Percentiles rank a stretch among this genome's conserved stretches.
phyloP scores from a whole-genome alignment of 495 filamentous ascomycete species.

The Bacidia rubella region DNA sequence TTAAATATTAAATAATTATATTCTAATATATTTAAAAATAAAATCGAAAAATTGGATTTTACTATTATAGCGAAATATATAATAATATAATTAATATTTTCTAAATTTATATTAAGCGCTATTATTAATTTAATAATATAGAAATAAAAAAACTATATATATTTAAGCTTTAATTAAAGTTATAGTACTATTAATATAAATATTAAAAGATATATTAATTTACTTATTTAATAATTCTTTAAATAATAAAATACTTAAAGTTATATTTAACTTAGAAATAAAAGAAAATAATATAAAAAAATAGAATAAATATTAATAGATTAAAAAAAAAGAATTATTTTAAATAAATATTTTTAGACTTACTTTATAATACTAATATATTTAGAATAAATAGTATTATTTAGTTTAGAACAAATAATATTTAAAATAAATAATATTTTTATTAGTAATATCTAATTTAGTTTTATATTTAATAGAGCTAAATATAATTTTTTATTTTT shows the following conservation, averaged over 20 bases:
- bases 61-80: background rate
- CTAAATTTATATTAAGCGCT: background rate
- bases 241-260: constrained; percentile 4
- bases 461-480: background rate
- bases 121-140: constrained; percentile 3
- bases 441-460: background rate
- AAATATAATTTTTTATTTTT: background rate
- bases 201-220: constrained; percentile 1
- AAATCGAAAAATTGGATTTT: background rate
- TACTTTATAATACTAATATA: background rate
- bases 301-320: background rate
- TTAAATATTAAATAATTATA: background rate
- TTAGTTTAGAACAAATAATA: background rate
- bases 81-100: background rate
- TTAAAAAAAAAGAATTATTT: background rate
- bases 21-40: constrained; percentile 1
- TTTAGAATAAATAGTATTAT: background rate
- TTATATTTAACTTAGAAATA: background rate
- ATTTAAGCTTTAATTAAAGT: background rate
- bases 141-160: background rate
- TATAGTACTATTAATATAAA: background rate
- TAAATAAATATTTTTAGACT: background rate
- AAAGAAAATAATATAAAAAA: background rate
- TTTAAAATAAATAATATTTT: background rate
- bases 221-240: background rate